These are phyloP conservation scores for Picocystis sp. DNA, from an alignment of 163 green algal genomes.

Conservation along the genomic window DNA sequence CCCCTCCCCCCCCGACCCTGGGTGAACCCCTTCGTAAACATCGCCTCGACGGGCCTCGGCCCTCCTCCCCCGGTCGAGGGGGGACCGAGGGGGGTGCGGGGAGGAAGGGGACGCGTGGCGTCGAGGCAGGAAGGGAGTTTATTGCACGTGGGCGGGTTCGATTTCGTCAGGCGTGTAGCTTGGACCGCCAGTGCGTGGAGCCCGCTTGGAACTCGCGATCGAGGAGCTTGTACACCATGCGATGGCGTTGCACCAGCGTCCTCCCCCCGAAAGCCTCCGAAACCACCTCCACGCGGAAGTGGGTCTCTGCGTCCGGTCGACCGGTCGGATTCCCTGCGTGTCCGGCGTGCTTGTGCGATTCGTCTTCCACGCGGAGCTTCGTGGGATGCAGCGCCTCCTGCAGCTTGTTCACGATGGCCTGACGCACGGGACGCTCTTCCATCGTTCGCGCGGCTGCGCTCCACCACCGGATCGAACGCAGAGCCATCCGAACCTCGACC, in stretches of 20 bases:
- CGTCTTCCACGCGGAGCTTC: conserved; percentile 25
- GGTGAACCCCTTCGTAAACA: too few relatives aligned
- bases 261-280: conserved; percentile 39
- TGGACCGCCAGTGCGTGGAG: conserved; percentile 49
- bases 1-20: too few relatives aligned
- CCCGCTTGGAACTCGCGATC: conserved; percentile 37
- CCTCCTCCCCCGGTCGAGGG: too few relatives aligned
- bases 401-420: conserved; percentile 20
- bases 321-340: conserved; percentile 36
- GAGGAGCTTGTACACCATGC: conserved; percentile 41
- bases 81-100: too few relatives aligned
- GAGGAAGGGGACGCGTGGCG: too few relatives aligned
- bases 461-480: too few relatives aligned
- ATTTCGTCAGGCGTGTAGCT: conserved; percentile 36
- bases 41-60: too few relatives aligned
- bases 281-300: conserved; percentile 45
- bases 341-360: conserved; percentile 37
- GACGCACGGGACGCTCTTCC: too few relatives aligned
- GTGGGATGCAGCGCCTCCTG: conserved; percentile 18
- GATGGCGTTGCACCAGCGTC: conserved; percentile 31
- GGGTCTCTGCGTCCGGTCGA: conserved; percentile 36
- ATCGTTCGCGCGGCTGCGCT: too few relatives aligned
- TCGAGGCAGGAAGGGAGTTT: too few relatives aligned
- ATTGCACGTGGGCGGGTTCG: background rate
- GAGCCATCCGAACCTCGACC: too few relatives aligned